phyloP scores from a whole-genome alignment of 2,329 filamentous ascomycete species.

The Ophiostoma australiae region DNA sequence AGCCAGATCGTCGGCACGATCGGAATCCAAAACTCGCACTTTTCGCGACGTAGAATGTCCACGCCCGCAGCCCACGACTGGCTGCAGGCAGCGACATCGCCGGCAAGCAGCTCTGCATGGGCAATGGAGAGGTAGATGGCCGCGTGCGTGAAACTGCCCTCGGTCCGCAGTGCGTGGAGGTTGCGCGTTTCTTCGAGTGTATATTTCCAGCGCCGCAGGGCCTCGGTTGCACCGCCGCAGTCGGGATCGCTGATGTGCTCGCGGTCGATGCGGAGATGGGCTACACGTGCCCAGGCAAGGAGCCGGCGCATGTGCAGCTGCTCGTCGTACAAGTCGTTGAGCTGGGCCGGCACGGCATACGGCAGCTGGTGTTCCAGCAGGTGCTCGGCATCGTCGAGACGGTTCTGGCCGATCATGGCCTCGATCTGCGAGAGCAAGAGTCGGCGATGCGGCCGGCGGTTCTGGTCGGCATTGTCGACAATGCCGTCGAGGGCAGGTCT shows the following conservation, averaged over 20 bases:
- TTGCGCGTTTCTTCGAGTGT: conserved; percentile 23
- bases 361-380: conserved; percentile 20
- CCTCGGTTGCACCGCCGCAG: conserved; percentile 1
- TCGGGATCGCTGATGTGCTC: background rate
- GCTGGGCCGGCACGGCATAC: conserved; percentile 27
- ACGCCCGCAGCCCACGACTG: conserved; percentile 28
- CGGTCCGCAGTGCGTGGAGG: background rate
- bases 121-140: conserved; percentile 33
- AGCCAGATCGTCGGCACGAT: conserved; percentile 33
- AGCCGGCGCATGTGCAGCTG: conserved; percentile 33
- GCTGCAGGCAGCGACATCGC: conserved; percentile 21
- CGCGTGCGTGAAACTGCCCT: conserved; percentile 29
- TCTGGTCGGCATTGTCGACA: conserved; percentile 23
- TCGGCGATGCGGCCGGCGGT: conserved; percentile 30
- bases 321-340: conserved; percentile 35
- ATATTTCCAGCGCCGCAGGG: conserved; percentile 18
- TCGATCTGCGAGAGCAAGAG: conserved; percentile 31
- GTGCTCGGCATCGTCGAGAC: conserved; percentile 23
- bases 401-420: conserved; percentile 29
- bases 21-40: conserved; percentile 35
- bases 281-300: conserved; percentile 30
- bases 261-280: conserved; percentile 26
- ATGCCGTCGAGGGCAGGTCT: conserved; percentile 28
- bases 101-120: conserved; percentile 31
- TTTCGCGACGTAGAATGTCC: conserved; percentile 27